Conservation (phyloP, 2,329 filamentous ascomycete genomes). For the Cladosporium oxysporum region DNA sequence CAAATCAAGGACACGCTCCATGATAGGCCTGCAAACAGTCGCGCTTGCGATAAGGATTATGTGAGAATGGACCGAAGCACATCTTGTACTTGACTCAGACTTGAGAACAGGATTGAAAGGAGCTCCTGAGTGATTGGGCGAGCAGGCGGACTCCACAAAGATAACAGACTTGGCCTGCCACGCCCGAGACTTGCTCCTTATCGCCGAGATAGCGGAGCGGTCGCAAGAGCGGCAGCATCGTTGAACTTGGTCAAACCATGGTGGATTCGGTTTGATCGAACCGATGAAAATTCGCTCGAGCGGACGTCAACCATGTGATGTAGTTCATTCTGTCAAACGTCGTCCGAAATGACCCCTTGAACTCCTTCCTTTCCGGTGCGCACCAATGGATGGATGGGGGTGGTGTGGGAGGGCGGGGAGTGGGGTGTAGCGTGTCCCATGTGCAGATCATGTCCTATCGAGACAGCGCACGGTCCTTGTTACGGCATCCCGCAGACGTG, state of each 20-base stretch:
- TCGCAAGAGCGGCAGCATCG: not conserved
- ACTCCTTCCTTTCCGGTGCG: not conserved
- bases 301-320: not conserved
- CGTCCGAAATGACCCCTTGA: constrained; percentile 1
- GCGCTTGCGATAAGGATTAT: constrained; percentile 6
- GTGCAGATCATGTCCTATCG: not conserved
- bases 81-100: constrained; percentile 1
- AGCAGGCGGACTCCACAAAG: not conserved
- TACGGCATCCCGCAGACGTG: not conserved
- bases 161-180: constrained; percentile 10
- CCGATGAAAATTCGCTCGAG: not conserved
- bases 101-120: not conserved
- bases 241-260: not conserved
- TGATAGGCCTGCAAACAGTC: not conserved
- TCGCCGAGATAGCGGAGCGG: not conserved
- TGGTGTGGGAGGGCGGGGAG: not conserved
- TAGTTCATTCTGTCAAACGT: not conserved
- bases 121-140: not conserved
- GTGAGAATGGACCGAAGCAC: not conserved
- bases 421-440: not conserved
- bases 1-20: not conserved
- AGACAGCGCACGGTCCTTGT: not conserved
- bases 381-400: not conserved
- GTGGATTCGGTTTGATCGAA: not conserved
- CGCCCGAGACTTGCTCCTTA: not conserved